Evolutionary conservation across 163 green algal genomes (phyloP).

Genomic region (Chloroidium sp.): DNA sequence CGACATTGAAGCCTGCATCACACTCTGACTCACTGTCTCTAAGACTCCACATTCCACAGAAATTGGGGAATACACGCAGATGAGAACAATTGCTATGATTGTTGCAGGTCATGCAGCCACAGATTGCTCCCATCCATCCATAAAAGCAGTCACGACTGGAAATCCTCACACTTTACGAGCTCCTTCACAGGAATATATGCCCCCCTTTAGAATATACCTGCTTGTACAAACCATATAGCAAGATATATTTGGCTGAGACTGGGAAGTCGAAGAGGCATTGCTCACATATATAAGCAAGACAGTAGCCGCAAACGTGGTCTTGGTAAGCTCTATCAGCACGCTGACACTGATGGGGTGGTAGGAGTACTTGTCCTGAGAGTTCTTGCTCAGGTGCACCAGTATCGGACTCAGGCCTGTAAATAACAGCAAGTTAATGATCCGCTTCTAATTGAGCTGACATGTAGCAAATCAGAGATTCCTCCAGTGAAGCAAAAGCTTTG

Average conservation of each 20-base stretch:
- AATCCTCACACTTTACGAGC: too few species aligned
- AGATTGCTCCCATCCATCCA: background rate
- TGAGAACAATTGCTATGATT: background rate
- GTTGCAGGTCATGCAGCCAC: background rate
- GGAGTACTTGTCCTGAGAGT: constrained; percentile 67
- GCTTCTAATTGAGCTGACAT: too few species aligned
- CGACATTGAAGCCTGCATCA: background rate
- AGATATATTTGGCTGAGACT: background rate
- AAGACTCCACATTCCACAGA: too few species aligned
- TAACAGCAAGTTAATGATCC: too few species aligned
- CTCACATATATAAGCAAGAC: constrained; percentile 60
- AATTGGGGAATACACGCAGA: background rate
- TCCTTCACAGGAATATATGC: too few species aligned
- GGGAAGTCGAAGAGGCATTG: background rate
- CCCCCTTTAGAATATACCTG: background rate
- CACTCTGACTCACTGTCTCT: background rate
- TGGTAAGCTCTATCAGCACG: constrained; percentile 79
- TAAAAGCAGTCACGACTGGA: too few species aligned
- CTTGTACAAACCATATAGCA: constrained; percentile 15
- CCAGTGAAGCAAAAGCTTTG: too few species aligned
- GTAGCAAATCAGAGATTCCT: too few species aligned
- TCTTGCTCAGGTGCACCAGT: constrained; percentile 90
- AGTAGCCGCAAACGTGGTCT: constrained; percentile 72
- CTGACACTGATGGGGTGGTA: constrained; percentile 82
- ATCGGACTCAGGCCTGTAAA: constrained; percentile 69